Conservation (phyloP, 2,329 filamentous ascomycete species). For the Cryphonectria naterciae region DNA sequence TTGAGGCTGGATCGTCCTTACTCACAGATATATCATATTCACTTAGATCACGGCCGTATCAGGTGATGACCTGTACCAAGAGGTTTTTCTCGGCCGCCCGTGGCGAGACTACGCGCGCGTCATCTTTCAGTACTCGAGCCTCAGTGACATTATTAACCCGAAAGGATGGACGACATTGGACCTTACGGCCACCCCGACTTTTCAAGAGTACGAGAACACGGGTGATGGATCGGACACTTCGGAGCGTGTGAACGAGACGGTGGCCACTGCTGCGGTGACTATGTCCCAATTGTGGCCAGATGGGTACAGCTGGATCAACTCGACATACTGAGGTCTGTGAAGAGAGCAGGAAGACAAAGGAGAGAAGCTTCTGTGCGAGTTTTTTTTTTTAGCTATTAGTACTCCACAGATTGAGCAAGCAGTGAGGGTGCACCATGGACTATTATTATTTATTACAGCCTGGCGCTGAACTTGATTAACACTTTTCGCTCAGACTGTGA, state of each 20-base stretch:
- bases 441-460: too few species aligned
- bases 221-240: slow-evolving; percentile 32
- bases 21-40: neutral
- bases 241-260: slow-evolving; percentile 31
- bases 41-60: neutral
- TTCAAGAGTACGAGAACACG: slow-evolving; percentile 38
- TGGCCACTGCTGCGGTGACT: slow-evolving; percentile 34
- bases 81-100: slow-evolving; percentile 40
- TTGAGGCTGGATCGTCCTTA: neutral
- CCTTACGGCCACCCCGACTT: slow-evolving; percentile 37
- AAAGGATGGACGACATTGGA: slow-evolving; percentile 41
- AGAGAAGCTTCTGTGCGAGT: too few species aligned
- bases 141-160: slow-evolving; percentile 37
- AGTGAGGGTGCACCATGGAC: too few species aligned
- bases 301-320: slow-evolving; percentile 23
- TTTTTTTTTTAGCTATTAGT: too few species aligned
- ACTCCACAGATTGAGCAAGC: too few species aligned
- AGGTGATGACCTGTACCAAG: slow-evolving; percentile 27
- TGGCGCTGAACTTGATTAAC: neutral
- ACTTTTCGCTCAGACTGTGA: neutral
- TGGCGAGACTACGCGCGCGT: slow-evolving; percentile 41
- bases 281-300: slow-evolving; percentile 28
- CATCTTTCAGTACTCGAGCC: slow-evolving; percentile 39
- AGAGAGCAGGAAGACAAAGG: neutral
- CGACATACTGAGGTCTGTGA: slow-evolving; percentile 23